Base-by-base conservation (phyloP, 2,329 filamentous ascomycete species). In the Monosporascus sp. region DNA sequence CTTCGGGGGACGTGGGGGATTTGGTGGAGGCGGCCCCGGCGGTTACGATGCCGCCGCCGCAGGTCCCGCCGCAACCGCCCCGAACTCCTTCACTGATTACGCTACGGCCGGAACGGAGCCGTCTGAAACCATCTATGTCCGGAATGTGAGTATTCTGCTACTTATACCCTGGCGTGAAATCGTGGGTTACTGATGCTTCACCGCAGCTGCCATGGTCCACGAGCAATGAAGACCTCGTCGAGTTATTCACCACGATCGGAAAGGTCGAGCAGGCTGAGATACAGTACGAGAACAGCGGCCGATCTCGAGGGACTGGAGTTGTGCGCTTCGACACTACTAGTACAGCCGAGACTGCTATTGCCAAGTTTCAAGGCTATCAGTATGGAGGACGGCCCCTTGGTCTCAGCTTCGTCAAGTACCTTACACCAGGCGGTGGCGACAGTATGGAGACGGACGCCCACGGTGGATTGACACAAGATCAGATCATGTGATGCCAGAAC, bases 241-340 rank as follows among this genome's bases (percentile, higher is more conserved):
- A 99, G 70, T 81, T 99, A 20, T 99, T 99, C 77, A 92, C 89
- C 18, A 99, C 94, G 11, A 99, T 99, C 66, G 94, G 94, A 59
- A 96, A 96, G 71, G 94, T 99, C 54, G 91, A 97, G 65, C 91
- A 94, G 65, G 94, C 94, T n/a, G 94, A 99, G 74, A 97, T 99
- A 53, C 94, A 99, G 73, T 97, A 99, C 67, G 94, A 99, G 71
- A 88, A 90, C 4, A 97, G 95, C 65, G 94, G 94, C 46, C 89
- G 94, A 63, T 99, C 94, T 55, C 88, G 91, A 59, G 94, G 94
- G 59, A 94, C 89, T 54, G 94, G 94, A 68, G 94, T 99, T n/a
- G 94, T 99, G 52, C 86, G 94, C 57, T 97, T 99, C 68, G 90
- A 95, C 67, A 82, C 74, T 51, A 75, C 83, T 17, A 85, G 92